phyloP scores from a whole-genome alignment of 2,329 filamentous ascomycete genomes.

The Aspergillus sp. region DNA sequence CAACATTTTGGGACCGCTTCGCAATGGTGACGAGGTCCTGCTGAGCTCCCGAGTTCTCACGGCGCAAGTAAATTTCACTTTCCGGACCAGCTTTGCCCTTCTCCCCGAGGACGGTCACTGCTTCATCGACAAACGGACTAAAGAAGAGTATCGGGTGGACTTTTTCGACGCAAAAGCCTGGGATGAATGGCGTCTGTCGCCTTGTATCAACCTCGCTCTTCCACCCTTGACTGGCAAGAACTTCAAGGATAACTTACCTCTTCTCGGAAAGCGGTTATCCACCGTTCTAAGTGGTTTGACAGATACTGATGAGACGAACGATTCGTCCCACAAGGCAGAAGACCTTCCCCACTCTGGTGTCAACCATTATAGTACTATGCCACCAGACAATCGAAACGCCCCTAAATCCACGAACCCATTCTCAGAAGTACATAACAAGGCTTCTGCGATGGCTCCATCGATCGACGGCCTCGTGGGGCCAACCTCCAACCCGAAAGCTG shows the following conservation, averaged over 20 bases:
- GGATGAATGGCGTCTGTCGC: constrained; percentile 72
- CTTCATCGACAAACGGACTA: constrained; percentile 78
- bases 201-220: constrained; percentile 66
- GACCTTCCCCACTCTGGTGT: constrained; percentile 2
- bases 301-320: background rate
- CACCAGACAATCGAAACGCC: constrained; percentile 5
- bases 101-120: constrained; percentile 82
- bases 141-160: constrained; percentile 74
- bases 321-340: background rate
- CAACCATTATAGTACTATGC: background rate
- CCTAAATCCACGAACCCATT: constrained; percentile 4
- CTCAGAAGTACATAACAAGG: constrained; percentile 7
- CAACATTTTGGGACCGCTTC: constrained; percentile 83
- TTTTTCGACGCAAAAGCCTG: constrained; percentile 78
- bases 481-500: constrained; percentile 18
- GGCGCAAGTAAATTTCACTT: constrained; percentile 87
- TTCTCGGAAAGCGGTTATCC: constrained; percentile 36
- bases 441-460: constrained; percentile 22
- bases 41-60: constrained; percentile 86
- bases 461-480: constrained; percentile 24
- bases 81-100: constrained; percentile 79
- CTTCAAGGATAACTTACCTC: constrained; percentile 32
- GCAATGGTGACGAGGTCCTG: constrained; percentile 88
- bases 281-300: constrained; percentile 17
- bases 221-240: constrained; percentile 47